Conservation (phyloP, 169 alveolate species). For the Cryptosporidium andersoni region DNA sequence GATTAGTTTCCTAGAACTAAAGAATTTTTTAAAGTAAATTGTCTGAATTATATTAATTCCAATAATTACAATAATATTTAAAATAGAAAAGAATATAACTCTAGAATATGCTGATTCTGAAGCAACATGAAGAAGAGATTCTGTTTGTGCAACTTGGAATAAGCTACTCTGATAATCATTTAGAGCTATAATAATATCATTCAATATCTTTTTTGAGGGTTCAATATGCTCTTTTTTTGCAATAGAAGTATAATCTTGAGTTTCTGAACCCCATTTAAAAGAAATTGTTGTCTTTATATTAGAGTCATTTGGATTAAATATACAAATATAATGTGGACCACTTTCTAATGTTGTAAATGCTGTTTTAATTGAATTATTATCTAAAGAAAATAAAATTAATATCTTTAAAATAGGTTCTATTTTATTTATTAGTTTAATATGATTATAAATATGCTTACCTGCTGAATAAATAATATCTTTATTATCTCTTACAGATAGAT, state of each 20-base stretch:
- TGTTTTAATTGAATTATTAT: slow-evolving; percentile 19
- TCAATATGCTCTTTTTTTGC: slow-evolving; percentile 55
- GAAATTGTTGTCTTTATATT: slow-evolving; percentile 7
- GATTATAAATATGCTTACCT: neutral
- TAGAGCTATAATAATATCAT: slow-evolving; percentile 30
- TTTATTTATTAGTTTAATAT: neutral
- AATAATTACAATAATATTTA: slow-evolving; percentile 20
- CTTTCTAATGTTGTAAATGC: slow-evolving; percentile 45
- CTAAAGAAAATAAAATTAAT: neutral
- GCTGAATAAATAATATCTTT: slow-evolving; percentile 10
- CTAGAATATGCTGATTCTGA: slow-evolving; percentile 30
- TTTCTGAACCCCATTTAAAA: slow-evolving; percentile 63
- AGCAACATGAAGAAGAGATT: neutral
- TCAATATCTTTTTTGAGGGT: slow-evolving; percentile 10
- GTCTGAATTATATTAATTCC: slow-evolving; percentile 30
- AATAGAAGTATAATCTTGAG: slow-evolving; percentile 30
- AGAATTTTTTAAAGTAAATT: slow-evolving; percentile 32
- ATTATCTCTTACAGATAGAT: neutral
- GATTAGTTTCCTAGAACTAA: slow-evolving; percentile 65
- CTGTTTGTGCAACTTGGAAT: slow-evolving; percentile 13
- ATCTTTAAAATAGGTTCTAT: neutral
- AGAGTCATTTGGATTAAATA: neutral
- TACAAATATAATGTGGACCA: slow-evolving; percentile 42
- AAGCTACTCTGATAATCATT: slow-evolving; percentile 50
- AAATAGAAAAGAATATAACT: slow-evolving; percentile 29